Evolutionary conservation across 257 asterid genomes (phyloP).

Genomic region (Capsicum pubescens): DNA sequence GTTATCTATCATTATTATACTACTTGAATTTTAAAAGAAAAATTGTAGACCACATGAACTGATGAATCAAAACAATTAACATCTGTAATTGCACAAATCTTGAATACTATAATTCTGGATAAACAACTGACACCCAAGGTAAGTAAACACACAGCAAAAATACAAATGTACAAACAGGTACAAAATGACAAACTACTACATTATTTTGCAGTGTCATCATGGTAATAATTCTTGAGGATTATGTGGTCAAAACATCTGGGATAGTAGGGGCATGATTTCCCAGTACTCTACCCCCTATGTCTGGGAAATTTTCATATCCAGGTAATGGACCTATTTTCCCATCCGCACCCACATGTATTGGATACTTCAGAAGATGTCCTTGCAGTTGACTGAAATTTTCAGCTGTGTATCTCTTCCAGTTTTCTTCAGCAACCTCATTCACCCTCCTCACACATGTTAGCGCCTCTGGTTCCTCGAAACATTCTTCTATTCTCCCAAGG

Average conservation of each 20-base stretch:
- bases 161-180: slow-evolving; percentile 7
- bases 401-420: slow-evolving; percentile 62
- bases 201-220: background rate
- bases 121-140: background rate
- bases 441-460: slow-evolving; percentile 71
- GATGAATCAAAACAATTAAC: slow-evolving; percentile 11
- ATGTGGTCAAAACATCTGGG: slow-evolving; percentile 81
- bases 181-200: background rate
- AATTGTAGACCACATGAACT: background rate
- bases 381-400: slow-evolving; percentile 54
- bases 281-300: slow-evolving; percentile 77
- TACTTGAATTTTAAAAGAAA: background rate
- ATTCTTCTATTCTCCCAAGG: slow-evolving; percentile 60
- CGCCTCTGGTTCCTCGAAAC: slow-evolving; percentile 60
- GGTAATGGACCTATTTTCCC: slow-evolving; percentile 68
- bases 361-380: slow-evolving; percentile 92
- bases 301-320: slow-evolving; percentile 77
- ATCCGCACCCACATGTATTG: slow-evolving; percentile 61
- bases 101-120: background rate
- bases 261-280: slow-evolving; percentile 67
- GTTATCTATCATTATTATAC: background rate
- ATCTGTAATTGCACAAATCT: background rate
- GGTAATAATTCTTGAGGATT: background rate
- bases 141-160: no score
- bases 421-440: slow-evolving; percentile 63